Conservation (phyloP, 495 filamentous ascomycete genomes). For the Neohortaea acidophila region DNA sequence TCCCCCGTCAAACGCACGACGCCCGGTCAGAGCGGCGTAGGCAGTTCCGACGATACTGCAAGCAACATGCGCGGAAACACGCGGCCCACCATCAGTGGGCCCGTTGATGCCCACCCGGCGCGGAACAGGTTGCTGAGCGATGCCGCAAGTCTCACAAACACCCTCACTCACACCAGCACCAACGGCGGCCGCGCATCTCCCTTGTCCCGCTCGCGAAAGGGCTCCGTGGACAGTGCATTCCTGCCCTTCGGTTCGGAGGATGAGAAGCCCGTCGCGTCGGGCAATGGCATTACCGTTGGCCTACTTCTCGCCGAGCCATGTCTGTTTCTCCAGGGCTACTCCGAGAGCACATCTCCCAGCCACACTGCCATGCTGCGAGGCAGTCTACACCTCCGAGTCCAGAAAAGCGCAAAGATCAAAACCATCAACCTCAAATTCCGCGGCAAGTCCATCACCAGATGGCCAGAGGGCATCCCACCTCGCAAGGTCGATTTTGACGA, state of each 20-base stretch:
- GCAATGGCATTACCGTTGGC: slow-evolving; percentile 32
- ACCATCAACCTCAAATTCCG: slow-evolving; percentile 76
- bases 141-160: slow-evolving; percentile 2
- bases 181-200: no score
- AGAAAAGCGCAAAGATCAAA: slow-evolving; percentile 88
- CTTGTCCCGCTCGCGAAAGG: not conserved
- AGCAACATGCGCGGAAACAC: slow-evolving; percentile 10
- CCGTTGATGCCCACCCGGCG: slow-evolving; percentile 2
- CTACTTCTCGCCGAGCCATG: slow-evolving; percentile 67
- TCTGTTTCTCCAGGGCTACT: slow-evolving; percentile 78
- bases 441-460: slow-evolving; percentile 78
- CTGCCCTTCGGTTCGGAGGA: slow-evolving; percentile 18
- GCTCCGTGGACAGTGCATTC: slow-evolving; percentile 11
- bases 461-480: slow-evolving; percentile 95
- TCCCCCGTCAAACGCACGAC: slow-evolving; percentile 8
- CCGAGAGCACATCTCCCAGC: slow-evolving; percentile 59
- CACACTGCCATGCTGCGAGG: slow-evolving; percentile 76
- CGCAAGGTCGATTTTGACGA: slow-evolving; percentile 72
- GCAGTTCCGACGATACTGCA: not conserved
- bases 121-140: slow-evolving; percentile 8
- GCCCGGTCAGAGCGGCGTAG: slow-evolving; percentile 1
- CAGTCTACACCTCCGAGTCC: slow-evolving; percentile 63
- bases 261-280: slow-evolving; percentile 37
- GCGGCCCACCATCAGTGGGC: slow-evolving; percentile 12
- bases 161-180: not conserved